These are phyloP conservation scores for Cucumis cinereus DNA, from an alignment of 306 rosid species.

Conservation along the genomic window DNA sequence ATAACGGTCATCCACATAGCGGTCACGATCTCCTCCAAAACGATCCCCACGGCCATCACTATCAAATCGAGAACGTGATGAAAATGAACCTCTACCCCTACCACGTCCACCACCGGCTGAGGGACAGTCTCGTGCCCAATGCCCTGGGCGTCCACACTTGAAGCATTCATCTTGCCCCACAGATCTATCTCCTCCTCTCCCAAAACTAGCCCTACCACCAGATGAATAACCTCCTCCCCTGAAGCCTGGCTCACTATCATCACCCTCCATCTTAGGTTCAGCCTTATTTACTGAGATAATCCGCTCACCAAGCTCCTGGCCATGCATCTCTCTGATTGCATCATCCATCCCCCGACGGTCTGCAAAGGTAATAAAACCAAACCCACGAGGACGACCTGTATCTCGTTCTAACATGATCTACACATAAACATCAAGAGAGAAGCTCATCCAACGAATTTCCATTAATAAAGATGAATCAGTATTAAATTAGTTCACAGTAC, in stretches of 20 bases:
- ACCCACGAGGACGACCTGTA: slow-evolving; percentile 30
- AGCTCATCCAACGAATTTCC: background rate
- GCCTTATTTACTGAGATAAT: slow-evolving; percentile 30
- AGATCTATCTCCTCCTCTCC: slow-evolving; percentile 52
- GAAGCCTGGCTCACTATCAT: slow-evolving; percentile 20
- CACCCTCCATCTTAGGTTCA: slow-evolving; percentile 21
- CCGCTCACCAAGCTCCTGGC: slow-evolving; percentile 21
- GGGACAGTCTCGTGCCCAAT: slow-evolving; percentile 97
- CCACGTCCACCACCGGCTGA: slow-evolving; percentile 59
- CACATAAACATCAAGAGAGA: slow-evolving; percentile 5
- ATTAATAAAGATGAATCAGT: background rate
- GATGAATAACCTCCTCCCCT: slow-evolving; percentile 73
- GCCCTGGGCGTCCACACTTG: slow-evolving; percentile 93
- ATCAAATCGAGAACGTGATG: slow-evolving; percentile 78
- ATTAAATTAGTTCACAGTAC: background rate
- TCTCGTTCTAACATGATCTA: slow-evolving; percentile 34
- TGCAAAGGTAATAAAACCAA: slow-evolving; percentile 24
- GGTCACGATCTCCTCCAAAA: slow-evolving; percentile 58
- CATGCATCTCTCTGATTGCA: slow-evolving; percentile 29
- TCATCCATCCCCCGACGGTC: slow-evolving; percentile 25
- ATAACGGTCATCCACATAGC: slow-evolving; percentile 63
- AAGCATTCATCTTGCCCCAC: slow-evolving; percentile 88
- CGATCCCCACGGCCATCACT: slow-evolving; percentile 69
- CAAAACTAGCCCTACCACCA: slow-evolving; percentile 69
- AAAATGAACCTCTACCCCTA: slow-evolving; percentile 52